Evolutionary conservation across 345 rosid species (phyloP), one percentile per base, ranked within the genome.

Genomic region (Erodium maritimum): DNA sequence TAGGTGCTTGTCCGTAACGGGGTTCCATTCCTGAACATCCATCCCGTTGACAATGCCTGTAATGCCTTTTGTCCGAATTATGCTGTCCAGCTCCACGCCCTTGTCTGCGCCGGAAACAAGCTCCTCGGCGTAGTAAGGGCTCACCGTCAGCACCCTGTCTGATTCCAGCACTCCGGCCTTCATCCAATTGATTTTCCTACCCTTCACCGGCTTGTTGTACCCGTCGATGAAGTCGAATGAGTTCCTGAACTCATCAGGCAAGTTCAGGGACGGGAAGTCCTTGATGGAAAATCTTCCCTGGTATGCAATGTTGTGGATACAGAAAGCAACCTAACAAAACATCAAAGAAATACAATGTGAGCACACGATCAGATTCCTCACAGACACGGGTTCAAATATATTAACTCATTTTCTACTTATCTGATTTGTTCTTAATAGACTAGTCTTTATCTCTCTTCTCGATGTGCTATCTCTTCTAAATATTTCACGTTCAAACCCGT

Each of bases 11-110:
- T 91, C 99, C 11, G 81, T 73, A 19, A 78, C 73, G 12, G 99
- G 96, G 62, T 91, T 84, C 99, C 95, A 91, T 62, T 91, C 96
- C 71, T 91, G 95, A 70, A 88, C 88, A 62, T 91, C 96, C 96
- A 91, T 88, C 46, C 99, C 99, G 21, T 91, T 91, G 17, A 79
- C 66, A 23, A 91, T 83, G 42, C 98, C 98, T 5, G 80, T 69
- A 51, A 91, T 80, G 56, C 81, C 70, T 33, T 69, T 65, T 67
- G 19, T 71, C n/a, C 99, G 87, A 51, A 80, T 65, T 66, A 76
- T 37, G 58, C 61, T 73, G 57, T 86, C 89, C 65, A 91, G 65
- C 60, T 91, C 99, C 52, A 88, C 96, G 48, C 99, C 99, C 75
- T 73, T 86, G 0, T 78, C 86, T 10, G 29, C 21, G 9, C 91